A percentile compares a stretch with the other conserved stretches of the same genome.
phyloP scores from a whole-genome alignment of 2,329 filamentous ascomycete genomes.

The Aspergillus fructus region DNA sequence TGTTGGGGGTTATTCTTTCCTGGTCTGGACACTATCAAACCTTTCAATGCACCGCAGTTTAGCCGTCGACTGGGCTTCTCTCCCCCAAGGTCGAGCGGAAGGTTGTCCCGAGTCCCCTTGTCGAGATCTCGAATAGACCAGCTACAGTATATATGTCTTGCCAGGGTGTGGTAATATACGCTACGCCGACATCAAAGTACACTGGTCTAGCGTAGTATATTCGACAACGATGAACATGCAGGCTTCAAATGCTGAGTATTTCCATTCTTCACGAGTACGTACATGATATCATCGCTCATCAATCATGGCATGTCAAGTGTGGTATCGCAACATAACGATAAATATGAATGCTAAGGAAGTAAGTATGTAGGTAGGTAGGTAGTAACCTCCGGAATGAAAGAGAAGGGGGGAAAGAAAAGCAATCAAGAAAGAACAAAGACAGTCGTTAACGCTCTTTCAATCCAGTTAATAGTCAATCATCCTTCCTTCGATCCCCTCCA shows the following conservation, averaged over 20 bases:
- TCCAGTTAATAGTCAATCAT: constrained; percentile 61
- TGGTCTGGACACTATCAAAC: too few relatives aligned
- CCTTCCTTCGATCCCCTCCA: constrained; percentile 60
- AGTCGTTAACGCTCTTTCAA: background rate
- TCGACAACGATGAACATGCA: too few relatives aligned
- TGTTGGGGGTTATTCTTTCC: too few relatives aligned
- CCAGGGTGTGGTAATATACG: too few relatives aligned
- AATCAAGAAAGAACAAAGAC: background rate
- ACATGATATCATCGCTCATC: constrained; percentile 18
- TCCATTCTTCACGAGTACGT: constrained; percentile 9
- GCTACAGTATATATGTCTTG: too few relatives aligned
- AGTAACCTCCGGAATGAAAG: background rate
- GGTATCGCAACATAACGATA: constrained; percentile 12
- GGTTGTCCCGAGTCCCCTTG: too few relatives aligned
- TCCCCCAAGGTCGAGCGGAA: too few relatives aligned
- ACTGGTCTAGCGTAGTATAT: background rate
- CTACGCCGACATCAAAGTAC: background rate
- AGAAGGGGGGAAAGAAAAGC: background rate
- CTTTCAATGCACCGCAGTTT: too few relatives aligned
- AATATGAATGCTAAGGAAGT: background rate
- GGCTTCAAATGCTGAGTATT: background rate
- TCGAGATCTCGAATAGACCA: too few relatives aligned
- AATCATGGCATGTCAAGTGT: constrained; percentile 11
- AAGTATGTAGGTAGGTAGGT: background rate
- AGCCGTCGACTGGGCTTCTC: too few relatives aligned